Evolutionary conservation across 2,329 filamentous ascomycete genomes (phyloP).

Genomic region (Venturia pyrina): DNA sequence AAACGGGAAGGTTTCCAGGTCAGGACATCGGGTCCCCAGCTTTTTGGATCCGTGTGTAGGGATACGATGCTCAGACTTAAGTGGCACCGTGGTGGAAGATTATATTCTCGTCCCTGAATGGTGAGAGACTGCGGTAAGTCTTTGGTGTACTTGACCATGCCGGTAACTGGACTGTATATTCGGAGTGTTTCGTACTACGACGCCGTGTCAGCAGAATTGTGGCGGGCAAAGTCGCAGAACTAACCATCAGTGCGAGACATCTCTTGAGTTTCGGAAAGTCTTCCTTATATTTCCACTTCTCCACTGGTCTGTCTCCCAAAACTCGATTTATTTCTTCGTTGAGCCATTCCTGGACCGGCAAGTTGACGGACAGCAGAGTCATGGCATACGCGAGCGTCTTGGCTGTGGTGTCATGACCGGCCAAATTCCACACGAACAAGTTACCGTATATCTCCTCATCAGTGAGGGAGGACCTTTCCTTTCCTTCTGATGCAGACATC

Average conservation of each 20-base stretch:
- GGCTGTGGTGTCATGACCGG: constrained; percentile 9
- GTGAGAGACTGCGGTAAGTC: neutral
- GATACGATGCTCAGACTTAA: neutral
- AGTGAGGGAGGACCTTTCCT: neutral
- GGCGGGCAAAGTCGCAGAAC: neutral
- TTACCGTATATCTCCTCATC: constrained; percentile 12
- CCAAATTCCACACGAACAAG: constrained; percentile 10
- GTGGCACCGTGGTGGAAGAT: neutral
- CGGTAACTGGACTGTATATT: constrained; percentile 1
- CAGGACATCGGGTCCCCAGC: constrained; percentile 6
- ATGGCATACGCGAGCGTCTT: constrained; percentile 2
- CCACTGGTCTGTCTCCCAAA: neutral
- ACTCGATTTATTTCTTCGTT: constrained; percentile 7
- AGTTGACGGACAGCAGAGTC: constrained; percentile 1
- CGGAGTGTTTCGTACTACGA: constrained; percentile 7
- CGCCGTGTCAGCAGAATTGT: neutral
- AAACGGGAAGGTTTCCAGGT: constrained; percentile 8
- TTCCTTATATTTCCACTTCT: constrained; percentile 3
- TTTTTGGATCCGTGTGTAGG: constrained; percentile 1
- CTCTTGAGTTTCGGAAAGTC: constrained; percentile 7
- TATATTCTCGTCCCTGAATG: neutral
- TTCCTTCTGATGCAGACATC: neutral
- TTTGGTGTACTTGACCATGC: constrained; percentile 5
- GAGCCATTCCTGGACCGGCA: constrained; percentile 7
- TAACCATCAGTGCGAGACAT: constrained; percentile 6